These are phyloP conservation scores for Penicillium steckii DNA, from an alignment of 495 filamentous ascomycete species.

Conservation along the genomic window DNA sequence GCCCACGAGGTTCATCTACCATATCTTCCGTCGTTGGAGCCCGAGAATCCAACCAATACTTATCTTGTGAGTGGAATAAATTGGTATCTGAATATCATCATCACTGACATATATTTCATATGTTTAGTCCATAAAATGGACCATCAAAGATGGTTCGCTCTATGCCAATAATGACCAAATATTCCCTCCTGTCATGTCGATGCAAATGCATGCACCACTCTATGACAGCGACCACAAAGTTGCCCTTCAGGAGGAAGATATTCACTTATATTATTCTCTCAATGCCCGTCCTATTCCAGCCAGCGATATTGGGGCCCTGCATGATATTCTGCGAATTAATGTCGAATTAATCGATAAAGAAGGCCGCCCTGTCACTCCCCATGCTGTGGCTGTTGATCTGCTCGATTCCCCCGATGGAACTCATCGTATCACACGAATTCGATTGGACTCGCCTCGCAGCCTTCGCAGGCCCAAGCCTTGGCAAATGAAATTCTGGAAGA, in stretches of 20 bases:
- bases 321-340: constrained; percentile 26
- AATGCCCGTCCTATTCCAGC: constrained; percentile 25
- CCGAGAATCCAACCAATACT: constrained; percentile 12
- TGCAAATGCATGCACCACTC: constrained; percentile 31
- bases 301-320: constrained; percentile 10
- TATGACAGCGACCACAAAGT: constrained; percentile 11
- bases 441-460: constrained; percentile 5
- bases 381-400: constrained; percentile 20
- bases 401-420: constrained; percentile 14
- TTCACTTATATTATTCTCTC: constrained; percentile 27
- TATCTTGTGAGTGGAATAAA: constrained; percentile 25
- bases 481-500: constrained; percentile 30
- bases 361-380: constrained; percentile 19
- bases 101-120: constrained; percentile 5
- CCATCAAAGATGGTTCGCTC: constrained; percentile 37
- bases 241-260: constrained; percentile 4
- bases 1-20: constrained; percentile 27
- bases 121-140: constrained; percentile 43
- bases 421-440: constrained; percentile 24
- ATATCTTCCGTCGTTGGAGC: constrained; percentile 18
- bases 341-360: constrained; percentile 27
- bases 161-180: constrained; percentile 43
- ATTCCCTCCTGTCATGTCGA: constrained; percentile 38
- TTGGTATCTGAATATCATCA: background rate
- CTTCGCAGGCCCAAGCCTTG: constrained; percentile 5